phyloP scores from a whole-genome alignment of 2,329 filamentous ascomycete species.

The Beauveria varroae region DNA sequence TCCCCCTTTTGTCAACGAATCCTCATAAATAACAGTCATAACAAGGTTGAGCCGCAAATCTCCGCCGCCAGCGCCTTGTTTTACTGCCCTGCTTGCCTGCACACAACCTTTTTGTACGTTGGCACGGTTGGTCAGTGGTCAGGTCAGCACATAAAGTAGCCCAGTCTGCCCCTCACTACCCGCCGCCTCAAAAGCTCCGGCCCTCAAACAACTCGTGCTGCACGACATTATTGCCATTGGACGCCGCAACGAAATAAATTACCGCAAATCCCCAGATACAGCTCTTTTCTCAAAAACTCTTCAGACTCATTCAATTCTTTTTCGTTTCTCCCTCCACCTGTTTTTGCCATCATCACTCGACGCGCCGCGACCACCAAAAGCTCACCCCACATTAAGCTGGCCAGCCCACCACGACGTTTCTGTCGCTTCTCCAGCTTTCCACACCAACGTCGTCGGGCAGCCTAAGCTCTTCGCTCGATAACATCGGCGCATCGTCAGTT shows the following conservation, averaged over 20 bases:
- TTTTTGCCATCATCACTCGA: background rate
- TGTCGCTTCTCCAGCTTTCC: background rate
- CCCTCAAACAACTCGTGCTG: slow-evolving; percentile 4
- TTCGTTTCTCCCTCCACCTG: background rate
- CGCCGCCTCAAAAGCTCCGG: slow-evolving; percentile 1
- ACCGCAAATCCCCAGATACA: background rate
- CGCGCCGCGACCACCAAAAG: background rate
- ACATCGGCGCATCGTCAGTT: background rate
- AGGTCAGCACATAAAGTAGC: background rate
- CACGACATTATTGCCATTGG: slow-evolving; percentile 11
- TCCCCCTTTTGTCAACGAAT: background rate
- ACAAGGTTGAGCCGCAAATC: slow-evolving; percentile 1
- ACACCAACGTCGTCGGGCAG: background rate
- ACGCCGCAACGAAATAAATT: slow-evolving; percentile 4
- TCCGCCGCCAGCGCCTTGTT: slow-evolving; percentile 2
- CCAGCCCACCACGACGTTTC: background rate
- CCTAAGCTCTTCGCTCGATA: background rate
- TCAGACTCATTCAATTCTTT: no score
- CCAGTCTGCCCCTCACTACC: background rate
- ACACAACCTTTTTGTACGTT: background rate
- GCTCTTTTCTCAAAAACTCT: no score
- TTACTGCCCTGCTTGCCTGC: background rate
- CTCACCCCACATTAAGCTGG: slow-evolving; percentile 5
- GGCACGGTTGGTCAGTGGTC: no score
- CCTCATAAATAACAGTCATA: background rate